A percentile compares a stretch with the other conserved stretches of the same genome.
Conservation (phyloP, 2,329 filamentous ascomycete genomes). For the Ceratocystis harringtonii region DNA sequence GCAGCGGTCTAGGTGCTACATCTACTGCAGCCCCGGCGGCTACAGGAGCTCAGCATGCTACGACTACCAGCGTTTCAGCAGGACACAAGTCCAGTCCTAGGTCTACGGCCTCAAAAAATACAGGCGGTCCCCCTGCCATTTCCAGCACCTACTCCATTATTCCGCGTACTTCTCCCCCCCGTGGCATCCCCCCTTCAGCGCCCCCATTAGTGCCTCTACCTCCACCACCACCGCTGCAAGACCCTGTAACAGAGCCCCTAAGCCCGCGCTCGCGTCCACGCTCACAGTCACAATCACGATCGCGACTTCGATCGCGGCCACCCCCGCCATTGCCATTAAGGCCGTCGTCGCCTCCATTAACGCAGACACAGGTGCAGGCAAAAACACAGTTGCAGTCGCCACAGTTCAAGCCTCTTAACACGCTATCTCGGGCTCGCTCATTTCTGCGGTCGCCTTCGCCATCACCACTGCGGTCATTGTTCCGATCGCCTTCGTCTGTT, state of each 20-base stretch:
- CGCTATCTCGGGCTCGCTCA: background rate
- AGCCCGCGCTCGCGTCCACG: no score
- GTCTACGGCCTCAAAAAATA: background rate
- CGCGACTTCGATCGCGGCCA: background rate
- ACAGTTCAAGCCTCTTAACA: background rate
- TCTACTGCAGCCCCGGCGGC: background rate
- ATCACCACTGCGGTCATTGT: background rate
- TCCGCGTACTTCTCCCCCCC: background rate
- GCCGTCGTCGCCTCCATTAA: background rate
- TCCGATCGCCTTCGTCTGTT: background rate
- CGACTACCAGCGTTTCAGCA: background rate
- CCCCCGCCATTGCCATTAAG: background rate
- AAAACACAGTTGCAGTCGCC: background rate
- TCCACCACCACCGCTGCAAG: background rate
- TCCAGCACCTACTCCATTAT: background rate
- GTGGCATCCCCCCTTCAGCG: background rate
- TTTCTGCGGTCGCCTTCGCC: background rate
- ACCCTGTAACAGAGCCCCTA: background rate
- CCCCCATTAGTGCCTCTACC: slow-evolving; percentile 1
- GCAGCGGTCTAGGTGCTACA: background rate
- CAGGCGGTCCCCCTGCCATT: background rate
- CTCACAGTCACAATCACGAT: background rate
- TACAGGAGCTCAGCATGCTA: background rate
- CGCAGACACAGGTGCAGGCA: background rate
- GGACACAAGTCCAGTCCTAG: background rate